Conservation (phyloP, 768 basidiomycete species). For the Tylopilus felleus region DNA sequence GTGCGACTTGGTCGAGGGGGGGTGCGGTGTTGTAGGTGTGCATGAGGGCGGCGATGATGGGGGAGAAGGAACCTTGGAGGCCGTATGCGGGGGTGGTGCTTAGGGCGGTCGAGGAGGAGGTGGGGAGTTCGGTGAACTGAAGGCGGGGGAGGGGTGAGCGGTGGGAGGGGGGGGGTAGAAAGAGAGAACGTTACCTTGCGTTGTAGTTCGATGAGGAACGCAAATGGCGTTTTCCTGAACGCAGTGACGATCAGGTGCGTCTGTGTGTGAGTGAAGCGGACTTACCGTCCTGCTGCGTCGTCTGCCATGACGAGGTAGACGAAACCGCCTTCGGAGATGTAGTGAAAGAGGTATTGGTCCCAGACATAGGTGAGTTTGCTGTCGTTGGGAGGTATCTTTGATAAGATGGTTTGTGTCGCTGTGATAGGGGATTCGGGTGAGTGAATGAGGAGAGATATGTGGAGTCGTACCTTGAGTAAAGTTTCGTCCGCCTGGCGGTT, state of each 20-base stretch:
- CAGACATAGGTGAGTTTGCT: slow-evolving; percentile 85
- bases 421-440: slow-evolving; percentile 5
- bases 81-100: slow-evolving; percentile 52
- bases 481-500: slow-evolving; percentile 67
- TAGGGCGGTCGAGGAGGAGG: slow-evolving; percentile 56
- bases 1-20: slow-evolving; percentile 82
- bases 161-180: neutral
- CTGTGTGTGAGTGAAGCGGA: neutral
- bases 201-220: slow-evolving; percentile 86
- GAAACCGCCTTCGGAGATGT: slow-evolving; percentile 84
- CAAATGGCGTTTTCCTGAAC: slow-evolving; percentile 84
- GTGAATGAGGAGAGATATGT: neutral
- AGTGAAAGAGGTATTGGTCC: slow-evolving; percentile 94
- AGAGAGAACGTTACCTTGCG: slow-evolving; percentile 47
- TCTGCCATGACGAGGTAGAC: slow-evolving; percentile 94
- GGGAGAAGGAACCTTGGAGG: slow-evolving; percentile 69
- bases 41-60: slow-evolving; percentile 71
- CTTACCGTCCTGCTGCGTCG: slow-evolving; percentile 81
- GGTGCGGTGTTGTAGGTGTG: slow-evolving; percentile 87
- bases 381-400: slow-evolving; percentile 90
- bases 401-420: slow-evolving; percentile 87
- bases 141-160: neutral
- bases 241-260: neutral
- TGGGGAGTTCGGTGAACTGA: slow-evolving; percentile 61
- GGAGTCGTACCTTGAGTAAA: slow-evolving; percentile 75